These are phyloP conservation scores for Physcomitrium patens DNA, from an alignment of 225 moss, liverwort and hornwort genomes.

Conservation along the genomic window DNA sequence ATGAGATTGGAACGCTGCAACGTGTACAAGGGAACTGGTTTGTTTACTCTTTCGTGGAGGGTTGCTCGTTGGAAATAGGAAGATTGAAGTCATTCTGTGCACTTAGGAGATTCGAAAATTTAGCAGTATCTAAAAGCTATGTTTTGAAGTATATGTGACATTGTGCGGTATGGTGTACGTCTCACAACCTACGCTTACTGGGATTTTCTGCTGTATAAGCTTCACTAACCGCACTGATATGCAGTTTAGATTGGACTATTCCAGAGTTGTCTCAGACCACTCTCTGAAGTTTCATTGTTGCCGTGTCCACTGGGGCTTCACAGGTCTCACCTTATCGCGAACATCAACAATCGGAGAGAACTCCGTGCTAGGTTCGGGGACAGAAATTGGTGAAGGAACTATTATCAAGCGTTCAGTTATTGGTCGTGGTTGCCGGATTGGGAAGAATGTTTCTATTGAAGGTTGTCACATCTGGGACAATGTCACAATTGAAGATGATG, in stretches of 20 bases:
- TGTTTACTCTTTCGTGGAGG: conserved; percentile 28
- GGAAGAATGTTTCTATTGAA: conserved; percentile 88
- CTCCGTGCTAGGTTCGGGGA: conserved; percentile 82
- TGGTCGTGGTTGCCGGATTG: conserved; percentile 87
- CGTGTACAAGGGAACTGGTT: conserved; percentile 92
- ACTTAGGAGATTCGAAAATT: conserved; percentile 8
- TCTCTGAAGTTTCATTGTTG: conserved; percentile 14
- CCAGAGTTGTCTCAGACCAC: neutral
- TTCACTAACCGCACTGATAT: neutral
- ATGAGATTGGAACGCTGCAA: conserved; percentile 86
- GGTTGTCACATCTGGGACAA: conserved; percentile 98
- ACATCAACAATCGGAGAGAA: conserved; percentile 86
- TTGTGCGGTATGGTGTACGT: neutral
- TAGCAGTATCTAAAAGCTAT: neutral
- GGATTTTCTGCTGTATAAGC: conserved; percentile 7
- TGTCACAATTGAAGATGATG: conserved; percentile 82
- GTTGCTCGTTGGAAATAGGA: conserved; percentile 4
- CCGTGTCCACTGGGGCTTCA: conserved; percentile 26
- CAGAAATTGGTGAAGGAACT: conserved; percentile 73
- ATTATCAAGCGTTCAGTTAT: conserved; percentile 80
- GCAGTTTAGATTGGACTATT: conserved; percentile 2
- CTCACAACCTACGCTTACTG: neutral
- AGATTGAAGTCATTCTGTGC: neutral
- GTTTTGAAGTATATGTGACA: conserved; percentile 6
- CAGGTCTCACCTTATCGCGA: conserved; percentile 81